These are phyloP conservation scores for rapeseed (Brassica napus) DNA, from an alignment of 345 rosid species.

Conservation along the genomic window Da-Ae NC_063445.1:2038501-2039000, in stretches of 20 bases:
- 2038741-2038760: conserved; percentile 46
- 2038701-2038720: conserved; percentile 29
- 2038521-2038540: conserved; percentile 31
- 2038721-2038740: background rate
- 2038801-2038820: conserved; percentile 32
- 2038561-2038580: conserved; percentile 29
- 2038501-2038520: conserved; percentile 19
- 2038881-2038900: conserved; percentile 50
- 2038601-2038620: conserved; percentile 27
- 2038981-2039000: conserved; percentile 55
- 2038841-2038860: conserved; percentile 42
- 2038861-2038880: conserved; percentile 39
- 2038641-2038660: conserved; percentile 36
- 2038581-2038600: conserved; percentile 20
- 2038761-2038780: conserved; percentile 41
- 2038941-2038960: conserved; percentile 25
- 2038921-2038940: conserved; percentile 30
- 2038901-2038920: conserved; percentile 26
- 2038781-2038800: conserved; percentile 38
- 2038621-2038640: conserved; percentile 40
- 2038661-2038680: conserved; percentile 52
- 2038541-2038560: conserved; percentile 32
- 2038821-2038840: conserved; percentile 25
- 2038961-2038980: conserved; percentile 29
- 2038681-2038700: conserved; percentile 42